A percentile compares a stretch with the other conserved stretches of the same genome.
These are phyloP conservation scores for Laguncularia racemosa DNA, from an alignment of 345 rosid species.

Conservation along the genomic window DNA sequence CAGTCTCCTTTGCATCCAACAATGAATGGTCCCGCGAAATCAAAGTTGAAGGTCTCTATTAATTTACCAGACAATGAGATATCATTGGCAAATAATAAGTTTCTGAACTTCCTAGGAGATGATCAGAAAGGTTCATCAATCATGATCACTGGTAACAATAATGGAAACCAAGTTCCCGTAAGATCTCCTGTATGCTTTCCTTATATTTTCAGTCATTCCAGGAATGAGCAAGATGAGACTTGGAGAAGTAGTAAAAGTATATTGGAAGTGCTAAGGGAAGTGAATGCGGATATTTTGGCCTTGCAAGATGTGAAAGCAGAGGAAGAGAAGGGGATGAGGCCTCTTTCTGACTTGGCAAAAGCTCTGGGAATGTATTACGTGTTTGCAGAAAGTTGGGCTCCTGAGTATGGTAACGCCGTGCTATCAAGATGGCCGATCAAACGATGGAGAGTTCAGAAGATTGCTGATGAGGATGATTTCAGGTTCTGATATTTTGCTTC, in stretches of 20 bases:
- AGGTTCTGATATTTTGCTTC: constrained; percentile 31
- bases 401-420: constrained; percentile 83
- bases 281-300: constrained; percentile 72
- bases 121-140: constrained; percentile 28
- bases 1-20: constrained; percentile 59
- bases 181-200: constrained; percentile 89
- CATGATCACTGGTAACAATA: constrained; percentile 28
- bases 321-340: constrained; percentile 81
- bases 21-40: constrained; percentile 19
- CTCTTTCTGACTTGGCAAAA: constrained; percentile 76
- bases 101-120: constrained; percentile 35
- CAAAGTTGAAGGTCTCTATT: constrained; percentile 66
- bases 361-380: constrained; percentile 73
- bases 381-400: constrained; percentile 97
- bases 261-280: constrained; percentile 70
- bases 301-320: constrained; percentile 90
- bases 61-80: constrained; percentile 95
- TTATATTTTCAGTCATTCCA: constrained; percentile 15
- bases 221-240: constrained; percentile 36
- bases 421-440: constrained; percentile 81
- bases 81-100: constrained; percentile 54
- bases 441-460: constrained; percentile 70
- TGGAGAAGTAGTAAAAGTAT: constrained; percentile 54
- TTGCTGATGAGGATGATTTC: constrained; percentile 80
- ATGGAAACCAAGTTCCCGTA: constrained; percentile 48